Percentiles rank a stretch among this genome's conserved stretches.
Conservation (phyloP, 2,329 filamentous ascomycete species). For the Ophiostoma pallidulum region DNA sequence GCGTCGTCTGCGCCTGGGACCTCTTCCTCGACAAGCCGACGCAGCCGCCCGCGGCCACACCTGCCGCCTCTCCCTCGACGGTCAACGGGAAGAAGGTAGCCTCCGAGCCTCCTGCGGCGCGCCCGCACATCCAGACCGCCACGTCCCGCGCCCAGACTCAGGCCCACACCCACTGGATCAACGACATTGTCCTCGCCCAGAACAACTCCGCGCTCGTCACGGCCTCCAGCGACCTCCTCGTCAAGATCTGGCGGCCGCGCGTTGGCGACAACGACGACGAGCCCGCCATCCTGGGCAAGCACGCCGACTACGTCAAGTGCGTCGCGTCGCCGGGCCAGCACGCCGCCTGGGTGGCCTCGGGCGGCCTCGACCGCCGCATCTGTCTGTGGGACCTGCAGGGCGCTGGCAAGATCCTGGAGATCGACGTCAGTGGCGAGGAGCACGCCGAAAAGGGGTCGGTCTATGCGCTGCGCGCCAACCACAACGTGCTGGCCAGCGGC, state of each 20-base stretch:
- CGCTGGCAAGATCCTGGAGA: constrained; percentile 74
- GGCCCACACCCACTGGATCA: constrained; percentile 93
- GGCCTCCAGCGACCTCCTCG: constrained; percentile 85
- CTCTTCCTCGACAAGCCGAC: constrained; percentile 56
- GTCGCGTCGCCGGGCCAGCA: constrained; percentile 60
- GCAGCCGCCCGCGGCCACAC: not conserved
- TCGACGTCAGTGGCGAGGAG: constrained; percentile 77
- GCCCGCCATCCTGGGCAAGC: constrained; percentile 76
- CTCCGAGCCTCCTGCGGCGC: constrained; percentile 18
- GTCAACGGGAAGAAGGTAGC: not conserved
- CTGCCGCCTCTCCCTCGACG: constrained; percentile 18
- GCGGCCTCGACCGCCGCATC: constrained; percentile 85
- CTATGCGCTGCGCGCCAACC: constrained; percentile 76
- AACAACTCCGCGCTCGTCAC: constrained; percentile 74
- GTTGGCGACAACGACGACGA: constrained; percentile 55
- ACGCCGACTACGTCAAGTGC: constrained; percentile 94
- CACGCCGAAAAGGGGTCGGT: constrained; percentile 85
- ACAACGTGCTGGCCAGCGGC: constrained; percentile 77
- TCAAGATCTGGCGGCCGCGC: constrained; percentile 83
- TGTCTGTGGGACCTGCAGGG: constrained; percentile 90
- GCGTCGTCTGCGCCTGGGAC: constrained; percentile 93
- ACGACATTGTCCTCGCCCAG: constrained; percentile 76
- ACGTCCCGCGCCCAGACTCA: constrained; percentile 52
- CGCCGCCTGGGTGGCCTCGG: constrained; percentile 83
- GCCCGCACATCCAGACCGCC: constrained; percentile 31